Conservation (phyloP, 148 eudicot genomes). For the Amaranthus hypochondriacus region DNA sequence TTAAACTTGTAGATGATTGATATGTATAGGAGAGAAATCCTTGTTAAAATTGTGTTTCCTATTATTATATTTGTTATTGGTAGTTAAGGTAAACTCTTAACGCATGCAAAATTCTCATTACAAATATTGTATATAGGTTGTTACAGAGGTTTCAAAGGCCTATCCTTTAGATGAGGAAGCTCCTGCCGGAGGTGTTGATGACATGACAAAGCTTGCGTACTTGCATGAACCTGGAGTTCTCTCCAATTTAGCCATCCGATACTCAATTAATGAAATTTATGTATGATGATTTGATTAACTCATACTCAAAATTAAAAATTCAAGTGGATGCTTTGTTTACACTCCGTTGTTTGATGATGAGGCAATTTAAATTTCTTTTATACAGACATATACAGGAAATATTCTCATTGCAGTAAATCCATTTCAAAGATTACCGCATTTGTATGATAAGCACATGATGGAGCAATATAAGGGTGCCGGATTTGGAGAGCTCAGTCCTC, state of each 20-base stretch:
- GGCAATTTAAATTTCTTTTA: conserved; percentile 16
- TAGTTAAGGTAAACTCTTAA: neutral
- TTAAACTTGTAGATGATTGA: too few relatives aligned
- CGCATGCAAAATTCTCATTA: conserved; percentile 8
- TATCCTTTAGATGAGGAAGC: conserved; percentile 95
- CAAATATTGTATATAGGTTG: conserved; percentile 45
- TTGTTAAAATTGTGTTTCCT: neutral
- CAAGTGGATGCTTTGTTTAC: neutral
- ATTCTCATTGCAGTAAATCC: conserved; percentile 96
- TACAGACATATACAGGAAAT: conserved; percentile 95
- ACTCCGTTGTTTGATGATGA: conserved; percentile 7
- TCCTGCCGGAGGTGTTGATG: conserved; percentile 97
- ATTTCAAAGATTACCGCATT: conserved; percentile 93
- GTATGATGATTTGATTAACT: conserved; percentile 35
- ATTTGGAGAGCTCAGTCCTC: conserved; percentile 98
- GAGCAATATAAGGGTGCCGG: conserved; percentile 93
- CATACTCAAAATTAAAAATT: neutral
- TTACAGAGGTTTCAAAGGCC: conserved; percentile 67
- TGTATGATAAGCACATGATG: conserved; percentile 98
- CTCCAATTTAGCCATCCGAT: conserved; percentile 81
- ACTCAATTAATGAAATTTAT: conserved; percentile 94
- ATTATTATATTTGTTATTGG: neutral
- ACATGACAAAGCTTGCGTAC: conserved; percentile 98
- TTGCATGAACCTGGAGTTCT: conserved; percentile 98
- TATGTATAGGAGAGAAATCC: too few relatives aligned